Conservation (phyloP, 202 grass and related monocot genomes). For the Eragrostis tef region DNA sequence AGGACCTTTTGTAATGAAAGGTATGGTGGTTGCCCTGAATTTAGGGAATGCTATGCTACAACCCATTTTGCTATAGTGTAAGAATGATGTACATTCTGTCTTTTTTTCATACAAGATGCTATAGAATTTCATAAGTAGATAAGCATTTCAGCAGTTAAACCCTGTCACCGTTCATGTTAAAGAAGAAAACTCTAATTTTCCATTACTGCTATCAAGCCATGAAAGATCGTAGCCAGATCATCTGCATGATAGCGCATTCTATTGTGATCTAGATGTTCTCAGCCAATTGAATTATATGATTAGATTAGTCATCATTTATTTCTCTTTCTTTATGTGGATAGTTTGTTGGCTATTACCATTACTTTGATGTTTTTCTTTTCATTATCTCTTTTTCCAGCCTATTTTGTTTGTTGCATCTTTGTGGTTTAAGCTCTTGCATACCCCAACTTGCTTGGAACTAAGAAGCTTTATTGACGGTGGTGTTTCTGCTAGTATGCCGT, state of each 20-base stretch:
- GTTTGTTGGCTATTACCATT: not conserved
- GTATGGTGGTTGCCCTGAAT: slow-evolving; percentile 28
- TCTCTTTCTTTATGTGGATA: not conserved
- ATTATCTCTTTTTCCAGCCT: not conserved
- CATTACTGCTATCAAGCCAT: not conserved
- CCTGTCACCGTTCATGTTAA: not conserved
- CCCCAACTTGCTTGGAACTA: not conserved
- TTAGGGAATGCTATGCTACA: not conserved
- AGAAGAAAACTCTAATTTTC: not conserved
- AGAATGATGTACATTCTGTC: not conserved
- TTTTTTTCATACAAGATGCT: not conserved
- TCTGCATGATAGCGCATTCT: not conserved
- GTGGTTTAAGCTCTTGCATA: not conserved
- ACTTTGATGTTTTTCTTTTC: not conserved
- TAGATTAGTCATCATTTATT: not conserved
- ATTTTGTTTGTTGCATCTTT: not conserved
- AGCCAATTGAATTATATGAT: not conserved
- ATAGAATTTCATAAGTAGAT: not conserved
- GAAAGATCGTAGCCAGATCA: not conserved
- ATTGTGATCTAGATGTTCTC: slow-evolving; percentile 13
- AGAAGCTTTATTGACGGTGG: not conserved
- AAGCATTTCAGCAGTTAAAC: not conserved
- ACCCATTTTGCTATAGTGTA: not conserved
- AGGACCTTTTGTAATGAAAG: slow-evolving; percentile 70
- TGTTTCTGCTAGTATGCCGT: too few relatives aligned